Evolutionary conservation across 2,329 filamentous ascomycete species (phyloP), one percentile per base, ranked within the genome.

Genomic region (Cladorrhinum sp.): DNA sequence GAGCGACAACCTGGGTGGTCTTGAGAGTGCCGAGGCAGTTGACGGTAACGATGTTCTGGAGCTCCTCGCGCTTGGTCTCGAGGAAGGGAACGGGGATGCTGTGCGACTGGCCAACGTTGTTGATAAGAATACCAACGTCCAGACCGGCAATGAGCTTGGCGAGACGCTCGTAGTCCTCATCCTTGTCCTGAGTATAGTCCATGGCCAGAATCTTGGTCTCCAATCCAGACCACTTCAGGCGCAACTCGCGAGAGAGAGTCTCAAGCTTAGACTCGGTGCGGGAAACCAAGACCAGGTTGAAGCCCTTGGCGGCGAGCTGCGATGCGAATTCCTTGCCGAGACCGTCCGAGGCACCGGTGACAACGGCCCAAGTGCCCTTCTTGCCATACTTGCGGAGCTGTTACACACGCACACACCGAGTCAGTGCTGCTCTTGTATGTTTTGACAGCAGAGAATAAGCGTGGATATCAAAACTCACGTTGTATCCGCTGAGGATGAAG

Each of bases 101-200:
- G 80, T 99, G 95, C 76, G 90, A 96, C 75, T 92, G 88, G 66
- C 95, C 95, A 58, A 99, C 95, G 71, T 99, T 99, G 83, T 99
- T 99, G 81, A 99, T 83, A 65, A 99, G 79, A 64, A 99, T 89
- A 50, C 88, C 88, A 24, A 99, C 79, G 67, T 97, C 93, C 42
- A 96, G 84, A 7, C 83, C 88, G 20, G 85, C 76, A 55, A 96
- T 78, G 23, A 91, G 75, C 65, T 84, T 79, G 66, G 86, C 84
- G 54, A 99, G 81, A 52, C 83, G 82, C 59, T 86, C 83, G 79
- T 95, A 98, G 77, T 98, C 93, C 59, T 81, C 79, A 65, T 95
- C 87, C 66, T 87, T 80, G 75, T 96, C 89, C 71, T 86, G 79
- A 7, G 91, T 82, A 75, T 95, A 99, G 79, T 99, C 95, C 91